phyloP scores from a whole-genome alignment of 1,139 yeast species.

The Pichia sp. region DNA sequence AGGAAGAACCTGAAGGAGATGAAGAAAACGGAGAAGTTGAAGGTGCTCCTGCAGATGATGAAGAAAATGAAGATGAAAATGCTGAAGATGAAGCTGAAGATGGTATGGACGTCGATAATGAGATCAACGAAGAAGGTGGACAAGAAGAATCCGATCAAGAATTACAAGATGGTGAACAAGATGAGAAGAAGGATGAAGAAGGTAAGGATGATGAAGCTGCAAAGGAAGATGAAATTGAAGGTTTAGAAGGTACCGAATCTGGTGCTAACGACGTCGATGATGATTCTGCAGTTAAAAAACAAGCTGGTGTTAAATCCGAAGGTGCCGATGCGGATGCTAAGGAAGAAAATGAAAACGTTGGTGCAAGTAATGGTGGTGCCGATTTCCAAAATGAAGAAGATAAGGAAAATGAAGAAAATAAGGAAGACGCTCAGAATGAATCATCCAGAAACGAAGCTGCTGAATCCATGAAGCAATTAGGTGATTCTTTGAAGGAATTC shows the following conservation, averaged over 20 bases:
- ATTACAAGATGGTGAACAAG: slow-evolving; percentile 23
- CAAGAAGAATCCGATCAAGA: slow-evolving; percentile 33
- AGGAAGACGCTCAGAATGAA: slow-evolving; percentile 45
- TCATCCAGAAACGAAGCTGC: slow-evolving; percentile 69
- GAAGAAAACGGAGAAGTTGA: slow-evolving; percentile 32
- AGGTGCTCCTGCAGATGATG: slow-evolving; percentile 32
- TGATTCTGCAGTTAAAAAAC: slow-evolving; percentile 71
- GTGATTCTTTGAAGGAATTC: slow-evolving; percentile 88
- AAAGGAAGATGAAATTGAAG: slow-evolving; percentile 41
- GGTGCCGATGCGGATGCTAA: slow-evolving; percentile 72
- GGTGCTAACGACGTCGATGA: slow-evolving; percentile 45
- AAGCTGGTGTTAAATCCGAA: slow-evolving; percentile 67
- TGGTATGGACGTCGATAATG: slow-evolving; percentile 28
- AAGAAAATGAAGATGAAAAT: slow-evolving; percentile 28
- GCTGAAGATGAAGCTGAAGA: slow-evolving; percentile 34
- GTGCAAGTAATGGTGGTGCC: slow-evolving; percentile 66
- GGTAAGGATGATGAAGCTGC: slow-evolving; percentile 35
- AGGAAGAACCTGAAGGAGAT: slow-evolving; percentile 32
- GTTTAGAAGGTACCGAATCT: slow-evolving; percentile 39
- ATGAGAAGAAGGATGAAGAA: slow-evolving; percentile 37
- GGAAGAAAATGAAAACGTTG: slow-evolving; percentile 68
- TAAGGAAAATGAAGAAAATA: slow-evolving; percentile 33
- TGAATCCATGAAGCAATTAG: slow-evolving; percentile 82
- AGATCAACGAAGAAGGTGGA: slow-evolving; percentile 29
- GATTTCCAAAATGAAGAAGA: slow-evolving; percentile 42